A percentile compares a stretch with the other conserved stretches of the same genome.
These are phyloP conservation scores for Pseudocercospora fijiensis DNA, from an alignment of 2,329 filamentous ascomycete species.

Conservation along the genomic window DNA sequence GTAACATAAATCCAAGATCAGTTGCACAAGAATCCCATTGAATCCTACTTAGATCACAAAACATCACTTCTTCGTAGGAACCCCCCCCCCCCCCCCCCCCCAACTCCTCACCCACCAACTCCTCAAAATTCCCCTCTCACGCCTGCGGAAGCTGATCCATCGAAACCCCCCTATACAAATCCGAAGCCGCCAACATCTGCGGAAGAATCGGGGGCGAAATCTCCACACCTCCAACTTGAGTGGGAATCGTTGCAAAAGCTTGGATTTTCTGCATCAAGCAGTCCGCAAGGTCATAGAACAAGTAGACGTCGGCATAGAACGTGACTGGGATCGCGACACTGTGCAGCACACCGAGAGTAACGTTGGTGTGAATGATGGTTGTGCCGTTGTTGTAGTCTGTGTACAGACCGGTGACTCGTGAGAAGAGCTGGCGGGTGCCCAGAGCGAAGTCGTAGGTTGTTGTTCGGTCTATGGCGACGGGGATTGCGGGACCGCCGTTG, in stretches of 20 bases:
- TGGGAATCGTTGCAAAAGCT: background rate
- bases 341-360: conserved; percentile 12
- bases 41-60: too few species aligned
- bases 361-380: conserved; percentile 24
- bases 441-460: conserved; percentile 11
- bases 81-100: too few species aligned
- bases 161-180: background rate
- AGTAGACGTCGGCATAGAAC: conserved; percentile 20
- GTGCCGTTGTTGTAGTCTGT: conserved; percentile 11
- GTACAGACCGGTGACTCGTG: conserved; percentile 20
- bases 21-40: too few species aligned
- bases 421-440: conserved; percentile 20
- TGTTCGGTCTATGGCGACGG: conserved; percentile 12
- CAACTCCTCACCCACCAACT: too few species aligned
- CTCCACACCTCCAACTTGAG: background rate
- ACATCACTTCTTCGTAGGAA: too few species aligned
- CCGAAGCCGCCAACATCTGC: background rate
- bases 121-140: too few species aligned
- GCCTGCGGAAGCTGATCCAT: background rate
- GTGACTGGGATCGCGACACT: conserved; percentile 15
- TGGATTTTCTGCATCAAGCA: background rate
- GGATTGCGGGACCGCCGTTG: conserved; percentile 10
- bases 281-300: background rate
- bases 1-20: too few species aligned
- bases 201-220: background rate